Evolutionary conservation across 352 stramenopile species (phyloP), one percentile per base, ranked within the genome.

Genomic region (Pythium periplocum): DNA sequence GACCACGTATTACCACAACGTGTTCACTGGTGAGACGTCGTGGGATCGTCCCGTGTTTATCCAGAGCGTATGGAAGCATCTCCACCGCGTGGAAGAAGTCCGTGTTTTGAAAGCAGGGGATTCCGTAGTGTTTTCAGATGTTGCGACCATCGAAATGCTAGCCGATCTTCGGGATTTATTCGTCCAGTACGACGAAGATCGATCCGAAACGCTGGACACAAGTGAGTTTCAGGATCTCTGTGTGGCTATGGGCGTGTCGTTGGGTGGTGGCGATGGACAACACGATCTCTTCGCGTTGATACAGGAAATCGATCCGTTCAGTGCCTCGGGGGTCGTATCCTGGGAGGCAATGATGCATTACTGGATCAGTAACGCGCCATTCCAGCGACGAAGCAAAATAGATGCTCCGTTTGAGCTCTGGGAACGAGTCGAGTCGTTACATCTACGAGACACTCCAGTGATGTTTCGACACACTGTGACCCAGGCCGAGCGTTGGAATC

Each of bases 221-320:
- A 55, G 57, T 4, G 75, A 90, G 58, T 84, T 88, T 42, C 49
- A 82, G 30, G 75, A 87, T 46, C 40, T 88, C 1, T 90, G 79
- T 38, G 75, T 87, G 1, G 71, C 64, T 11, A 55, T 87, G 2
- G 73, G 66, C 0, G 61, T 56, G 31, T 30, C 49, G 34, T 39
- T 69, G 6, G 49, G 50, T 4, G 32, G 33, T 6, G 59, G 53
- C 26, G 10, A 4, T 6, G 36, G 33, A 10, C 69, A 78, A n/a
- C n/a, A 58, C 8, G 26, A 73, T 2, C 47, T 83, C 8, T 32
- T 62, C 6, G 53, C 45, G 54, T 60, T 81, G 10, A 86, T 87
- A 59, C 48, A 65, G 26, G 52, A 69, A 32, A 62, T 86, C 2
- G 70, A 86, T 37, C 63, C 65, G 9, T 73, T 70, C 44, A 71